Evolutionary conservation across 1,139 yeast genomes (phyloP).

Genomic region (Hyphopichia burtonii): DNA sequence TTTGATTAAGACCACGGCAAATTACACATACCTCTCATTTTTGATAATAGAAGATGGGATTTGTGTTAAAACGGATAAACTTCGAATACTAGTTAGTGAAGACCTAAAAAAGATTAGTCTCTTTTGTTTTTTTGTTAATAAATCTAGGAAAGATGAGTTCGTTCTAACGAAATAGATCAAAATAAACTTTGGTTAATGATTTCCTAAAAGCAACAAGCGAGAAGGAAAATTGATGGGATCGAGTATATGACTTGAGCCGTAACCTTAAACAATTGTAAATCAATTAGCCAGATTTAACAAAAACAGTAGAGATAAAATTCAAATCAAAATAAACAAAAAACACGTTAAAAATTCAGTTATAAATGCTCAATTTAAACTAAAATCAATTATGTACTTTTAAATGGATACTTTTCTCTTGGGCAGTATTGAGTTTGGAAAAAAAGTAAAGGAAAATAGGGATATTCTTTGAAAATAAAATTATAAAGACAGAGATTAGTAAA

Average conservation of each 20-base stretch:
- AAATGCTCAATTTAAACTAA: no score
- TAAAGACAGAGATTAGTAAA: no score
- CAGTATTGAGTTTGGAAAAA: no score
- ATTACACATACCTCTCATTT: neutral
- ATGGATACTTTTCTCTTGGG: no score
- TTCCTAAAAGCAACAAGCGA: neutral
- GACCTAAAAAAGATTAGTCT: neutral
- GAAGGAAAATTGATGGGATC: neutral
- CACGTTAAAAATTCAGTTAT: no score
- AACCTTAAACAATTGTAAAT: neutral
- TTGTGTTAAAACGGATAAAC: neutral
- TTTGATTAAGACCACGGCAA: neutral
- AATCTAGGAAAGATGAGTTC: no score
- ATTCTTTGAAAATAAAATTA: no score
- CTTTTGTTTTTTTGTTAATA: neutral
- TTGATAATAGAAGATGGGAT: neutral
- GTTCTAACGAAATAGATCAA: neutral
- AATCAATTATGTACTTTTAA: no score
- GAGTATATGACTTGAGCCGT: neutral
- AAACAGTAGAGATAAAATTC: neutral
- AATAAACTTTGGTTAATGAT: no score
- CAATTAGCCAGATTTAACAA: neutral
- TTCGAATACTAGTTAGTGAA: neutral
- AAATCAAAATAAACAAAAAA: no score
- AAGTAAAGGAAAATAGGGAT: neutral